Percentiles rank a stretch among this genome's conserved stretches.
These are phyloP conservation scores for Sclerotinia nivalis DNA, from an alignment of 2,329 filamentous ascomycete genomes.

Conservation along the genomic window DNA sequence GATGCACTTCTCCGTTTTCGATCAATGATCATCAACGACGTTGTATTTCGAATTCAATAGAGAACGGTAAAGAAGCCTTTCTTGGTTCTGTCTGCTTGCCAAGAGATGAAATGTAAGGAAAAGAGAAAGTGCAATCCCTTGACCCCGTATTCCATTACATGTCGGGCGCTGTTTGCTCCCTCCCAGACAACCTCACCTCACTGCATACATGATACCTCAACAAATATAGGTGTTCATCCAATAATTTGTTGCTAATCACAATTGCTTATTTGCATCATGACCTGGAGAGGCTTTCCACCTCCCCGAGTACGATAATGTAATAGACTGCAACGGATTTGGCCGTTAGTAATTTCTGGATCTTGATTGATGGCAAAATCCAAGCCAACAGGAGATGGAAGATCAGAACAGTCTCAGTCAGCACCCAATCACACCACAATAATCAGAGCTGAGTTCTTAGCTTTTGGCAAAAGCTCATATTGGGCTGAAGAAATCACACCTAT, in stretches of 20 bases:
- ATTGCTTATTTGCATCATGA: background rate
- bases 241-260: conserved; percentile 1
- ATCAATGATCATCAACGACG: conserved; percentile 8
- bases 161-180: background rate
- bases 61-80: background rate
- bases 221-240: conserved; percentile 1
- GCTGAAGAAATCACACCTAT: background rate
- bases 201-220: background rate
- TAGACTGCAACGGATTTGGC: background rate
- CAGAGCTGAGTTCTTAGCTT: conserved; percentile 14
- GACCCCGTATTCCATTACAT: conserved; percentile 11
- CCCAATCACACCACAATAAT: conserved; percentile 1
- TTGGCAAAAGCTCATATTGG: conserved; percentile 5
- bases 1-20: background rate
- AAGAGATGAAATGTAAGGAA: conserved; percentile 17
- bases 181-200: conserved; percentile 17
- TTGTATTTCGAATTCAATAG: conserved; percentile 14
- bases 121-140: conserved; percentile 2
- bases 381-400: background rate
- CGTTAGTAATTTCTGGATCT: background rate
- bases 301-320: conserved; percentile 9
- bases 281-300: background rate
- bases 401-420: conserved; percentile 23
- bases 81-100: conserved; percentile 3
- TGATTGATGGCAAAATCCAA: background rate